phyloP scores from a whole-genome alignment of 345 rosid genomes.

The Euclidium syriacum region DNA sequence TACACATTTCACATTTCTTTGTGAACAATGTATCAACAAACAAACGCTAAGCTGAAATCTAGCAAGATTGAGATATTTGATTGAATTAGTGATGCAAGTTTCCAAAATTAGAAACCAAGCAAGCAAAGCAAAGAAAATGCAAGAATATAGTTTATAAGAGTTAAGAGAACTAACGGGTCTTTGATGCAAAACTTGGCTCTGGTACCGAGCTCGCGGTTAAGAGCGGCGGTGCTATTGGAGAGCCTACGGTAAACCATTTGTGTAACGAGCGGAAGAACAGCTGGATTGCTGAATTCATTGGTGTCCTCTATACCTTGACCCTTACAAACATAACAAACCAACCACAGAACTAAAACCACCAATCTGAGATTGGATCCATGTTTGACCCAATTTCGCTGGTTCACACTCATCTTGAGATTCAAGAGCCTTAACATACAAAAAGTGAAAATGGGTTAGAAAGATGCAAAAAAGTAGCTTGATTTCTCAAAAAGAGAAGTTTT shows the following conservation, averaged over 20 bases:
- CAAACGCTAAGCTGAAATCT: neutral
- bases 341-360: constrained; percentile 39
- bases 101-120: neutral
- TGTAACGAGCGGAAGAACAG: constrained; percentile 44
- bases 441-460: too few relatives aligned
- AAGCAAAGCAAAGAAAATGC: neutral
- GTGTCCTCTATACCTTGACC: constrained; percentile 60
- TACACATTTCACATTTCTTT: neutral
- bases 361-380: constrained; percentile 36
- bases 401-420: constrained; percentile 34
- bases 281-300: constrained; percentile 40
- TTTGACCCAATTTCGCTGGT: constrained; percentile 27
- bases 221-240: constrained; percentile 49
- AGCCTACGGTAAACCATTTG: constrained; percentile 41
- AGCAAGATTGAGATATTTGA: neutral
- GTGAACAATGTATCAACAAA: too few relatives aligned
- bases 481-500: neutral
- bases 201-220: constrained; percentile 42
- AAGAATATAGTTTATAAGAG: neutral
- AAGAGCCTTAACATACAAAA: neutral
- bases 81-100: neutral
- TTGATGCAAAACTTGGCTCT: constrained; percentile 63
- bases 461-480: neutral
- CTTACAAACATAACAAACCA: constrained; percentile 25
- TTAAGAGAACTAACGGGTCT: constrained; percentile 54